Base-by-base conservation (phyloP, 495 filamentous ascomycete species). In the Aspergillus sclerotioniger region DNA sequence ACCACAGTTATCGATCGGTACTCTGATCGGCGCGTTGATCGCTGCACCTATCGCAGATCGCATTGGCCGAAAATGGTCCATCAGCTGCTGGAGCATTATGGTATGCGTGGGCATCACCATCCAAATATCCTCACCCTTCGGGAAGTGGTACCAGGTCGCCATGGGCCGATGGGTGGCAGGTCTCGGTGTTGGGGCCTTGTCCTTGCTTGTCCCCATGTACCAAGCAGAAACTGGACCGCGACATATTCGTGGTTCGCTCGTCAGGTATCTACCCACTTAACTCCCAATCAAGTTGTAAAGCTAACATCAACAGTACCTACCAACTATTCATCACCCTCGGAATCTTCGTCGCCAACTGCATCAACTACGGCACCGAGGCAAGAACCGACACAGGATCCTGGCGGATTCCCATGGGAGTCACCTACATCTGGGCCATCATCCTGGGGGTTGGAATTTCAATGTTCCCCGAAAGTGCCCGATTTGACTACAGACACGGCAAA, bases 321-420 rank as follows among this genome's bases (percentile, higher is more conserved):
- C 90, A 94, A 71, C 78, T 94, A 3, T 91, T 94, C 75, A 89
- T 96, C 72, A 93, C 91, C 0, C 73, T 91, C 39, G 91, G 91
- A 31, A 94, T 93, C 64, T 90, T 90, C 69, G 77, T 85, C 6
- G 87, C 89, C 50, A 83, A 90, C 64, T 86, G 87, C 71, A 84
- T 93, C 74, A 91, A 94, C 64, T 93, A 79, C 59, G 90, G 89
- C 29, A 91, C 90, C 5, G 78, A 85, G 53, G 62, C 60, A 5
- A 57, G 57, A 6, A 25, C 45, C 0, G 55, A 65, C 48, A 75
- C 81, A 19, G 76, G 72, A 9, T 84, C 86, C 19, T 94, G 90
- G 88, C 78, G 88, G 28, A 89, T 96, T 47, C 82, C 90, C n/a
- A 89, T 88, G 76, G 90, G 87, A 8, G 71, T 94, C 32, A 84